A percentile compares a stretch with the other conserved stretches of the same genome.
Conservation (phyloP, 106 monocot genomes). For the Iris macrosiphon region DNA sequence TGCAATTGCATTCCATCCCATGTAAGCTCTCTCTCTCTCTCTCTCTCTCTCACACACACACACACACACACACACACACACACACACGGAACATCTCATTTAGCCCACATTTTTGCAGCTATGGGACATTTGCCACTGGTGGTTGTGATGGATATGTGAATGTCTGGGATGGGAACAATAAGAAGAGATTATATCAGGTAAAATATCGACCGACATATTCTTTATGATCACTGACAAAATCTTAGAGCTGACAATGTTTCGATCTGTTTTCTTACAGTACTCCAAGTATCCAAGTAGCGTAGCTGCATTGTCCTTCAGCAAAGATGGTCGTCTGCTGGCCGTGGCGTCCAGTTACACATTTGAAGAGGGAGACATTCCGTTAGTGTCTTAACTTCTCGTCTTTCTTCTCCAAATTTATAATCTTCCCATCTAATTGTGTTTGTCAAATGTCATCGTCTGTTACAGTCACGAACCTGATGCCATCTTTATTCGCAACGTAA, state of each 20-base stretch:
- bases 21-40: slow-evolving; percentile 39
- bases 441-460: background rate
- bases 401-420: too few relatives aligned
- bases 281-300: slow-evolving; percentile 84
- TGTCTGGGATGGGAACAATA: slow-evolving; percentile 98
- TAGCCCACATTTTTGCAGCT: too few relatives aligned
- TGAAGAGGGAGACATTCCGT: slow-evolving; percentile 91
- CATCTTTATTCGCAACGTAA: slow-evolving; percentile 74
- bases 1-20: slow-evolving; percentile 95
- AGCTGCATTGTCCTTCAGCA: slow-evolving; percentile 90
- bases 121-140: slow-evolving; percentile 98
- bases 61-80: background rate
- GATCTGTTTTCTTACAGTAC: slow-evolving; percentile 38
- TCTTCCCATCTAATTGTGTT: background rate
- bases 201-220: background rate
- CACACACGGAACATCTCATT: background rate
- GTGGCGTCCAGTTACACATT: slow-evolving; percentile 96
- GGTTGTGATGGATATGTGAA: slow-evolving; percentile 98
- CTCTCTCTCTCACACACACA: background rate
- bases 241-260: background rate
- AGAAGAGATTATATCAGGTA: slow-evolving; percentile 98
- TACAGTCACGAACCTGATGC: slow-evolving; percentile 78
- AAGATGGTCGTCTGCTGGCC: slow-evolving; percentile 76
- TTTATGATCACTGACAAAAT: too few relatives aligned
- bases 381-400: slow-evolving; percentile 7